Conservation (phyloP, 805 yeast species). For the Ogataea parapolymorpha region DNA sequence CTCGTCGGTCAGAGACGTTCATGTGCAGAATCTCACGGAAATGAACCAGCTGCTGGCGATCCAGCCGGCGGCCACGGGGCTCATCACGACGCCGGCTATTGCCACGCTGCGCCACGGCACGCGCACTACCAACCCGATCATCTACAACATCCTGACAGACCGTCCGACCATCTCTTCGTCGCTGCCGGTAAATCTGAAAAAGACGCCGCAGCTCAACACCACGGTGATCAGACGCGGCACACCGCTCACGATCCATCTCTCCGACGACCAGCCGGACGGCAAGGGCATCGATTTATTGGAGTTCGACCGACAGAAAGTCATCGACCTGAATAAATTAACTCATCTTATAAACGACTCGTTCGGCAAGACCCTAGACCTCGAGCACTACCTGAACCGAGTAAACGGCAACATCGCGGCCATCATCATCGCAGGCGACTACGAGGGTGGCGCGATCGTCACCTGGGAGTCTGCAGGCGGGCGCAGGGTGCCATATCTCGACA, state of each 20-base stretch:
- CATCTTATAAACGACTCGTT: conserved; percentile 76
- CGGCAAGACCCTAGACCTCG: conserved; percentile 59
- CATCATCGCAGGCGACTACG: conserved; percentile 89
- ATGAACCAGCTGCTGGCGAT: conserved; percentile 55
- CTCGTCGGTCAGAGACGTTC: conserved; percentile 47
- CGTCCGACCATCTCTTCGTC: conserved; percentile 89
- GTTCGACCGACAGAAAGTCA: conserved; percentile 33
- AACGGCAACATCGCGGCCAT: conserved; percentile 67
- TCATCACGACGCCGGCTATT: conserved; percentile 79
- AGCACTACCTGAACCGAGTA: conserved; percentile 65
- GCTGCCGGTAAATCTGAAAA: conserved; percentile 61
- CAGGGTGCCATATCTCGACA: conserved; percentile 77
- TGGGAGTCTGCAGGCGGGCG: conserved; percentile 50
- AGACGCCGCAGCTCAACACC: conserved; percentile 65
- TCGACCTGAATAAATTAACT: conserved; percentile 58
- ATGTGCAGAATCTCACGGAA: conserved; percentile 61
- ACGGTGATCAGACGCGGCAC: conserved; percentile 79
- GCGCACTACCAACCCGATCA: conserved; percentile 68
- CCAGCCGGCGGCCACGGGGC: conserved; percentile 61
- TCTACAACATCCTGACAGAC: conserved; percentile 88
- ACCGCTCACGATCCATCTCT: conserved; percentile 44
- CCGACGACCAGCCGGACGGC: conserved; percentile 24
- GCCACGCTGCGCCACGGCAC: conserved; percentile 45
- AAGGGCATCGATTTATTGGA: conserved; percentile 39
- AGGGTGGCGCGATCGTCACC: conserved; percentile 91